A percentile compares a stretch with the other conserved stretches of the same genome.
Conservation (phyloP, 768 basidiomycete species). For the Leccinum barrowsii region DNA sequence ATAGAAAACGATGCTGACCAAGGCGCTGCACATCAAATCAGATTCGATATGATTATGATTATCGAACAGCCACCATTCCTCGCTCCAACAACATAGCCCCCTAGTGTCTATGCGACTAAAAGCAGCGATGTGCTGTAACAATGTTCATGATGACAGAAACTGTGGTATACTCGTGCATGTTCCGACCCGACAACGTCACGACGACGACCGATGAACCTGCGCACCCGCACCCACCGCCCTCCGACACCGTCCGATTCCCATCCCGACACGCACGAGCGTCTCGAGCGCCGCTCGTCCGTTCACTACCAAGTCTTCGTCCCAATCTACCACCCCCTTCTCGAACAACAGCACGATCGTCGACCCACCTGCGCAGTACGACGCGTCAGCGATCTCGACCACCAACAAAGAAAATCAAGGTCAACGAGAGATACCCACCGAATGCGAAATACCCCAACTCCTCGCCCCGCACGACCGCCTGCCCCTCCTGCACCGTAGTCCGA, state of each 20-base stretch:
- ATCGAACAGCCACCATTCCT: not conserved
- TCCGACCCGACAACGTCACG: not conserved
- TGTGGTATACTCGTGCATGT: not conserved
- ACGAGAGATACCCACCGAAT: slow-evolving; percentile 59
- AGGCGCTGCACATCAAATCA: not conserved
- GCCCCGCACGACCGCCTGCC: slow-evolving; percentile 74
- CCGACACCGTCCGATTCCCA: slow-evolving; percentile 64
- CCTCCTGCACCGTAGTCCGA: slow-evolving; percentile 80
- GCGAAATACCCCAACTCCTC: slow-evolving; percentile 95
- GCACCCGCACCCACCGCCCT: not conserved
- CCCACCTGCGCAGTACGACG: slow-evolving; percentile 50
- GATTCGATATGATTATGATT: not conserved
- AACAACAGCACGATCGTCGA: slow-evolving; percentile 91
- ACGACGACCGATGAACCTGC: not conserved
- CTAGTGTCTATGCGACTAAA: not conserved
- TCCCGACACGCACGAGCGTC: slow-evolving; percentile 84
- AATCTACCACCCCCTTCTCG: slow-evolving; percentile 78
- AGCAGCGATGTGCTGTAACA: not conserved
- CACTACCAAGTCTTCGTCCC: slow-evolving; percentile 87
- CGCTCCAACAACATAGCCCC: not conserved
- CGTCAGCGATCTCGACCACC: not conserved
- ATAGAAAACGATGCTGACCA: not conserved
- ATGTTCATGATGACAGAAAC: not conserved
- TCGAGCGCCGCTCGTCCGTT: slow-evolving; percentile 87
- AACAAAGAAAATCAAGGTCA: not conserved